A percentile compares a stretch with the other conserved stretches of the same genome.
Conservation (phyloP, 768 basidiomycete species). For the Boletales sp. region DNA sequence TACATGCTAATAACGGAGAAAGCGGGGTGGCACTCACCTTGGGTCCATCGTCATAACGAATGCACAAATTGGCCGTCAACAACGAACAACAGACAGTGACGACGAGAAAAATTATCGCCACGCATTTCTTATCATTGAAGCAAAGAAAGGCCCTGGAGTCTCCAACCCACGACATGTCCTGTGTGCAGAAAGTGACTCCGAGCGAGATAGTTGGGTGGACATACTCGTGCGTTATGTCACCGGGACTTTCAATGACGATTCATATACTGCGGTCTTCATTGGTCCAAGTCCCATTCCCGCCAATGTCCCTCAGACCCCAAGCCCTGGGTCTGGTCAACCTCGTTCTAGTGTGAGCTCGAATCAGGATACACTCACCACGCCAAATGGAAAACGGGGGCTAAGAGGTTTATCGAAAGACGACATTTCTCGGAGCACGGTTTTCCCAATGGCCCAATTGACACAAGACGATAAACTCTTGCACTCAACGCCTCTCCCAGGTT, state of each 20-base stretch:
- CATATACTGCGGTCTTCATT: constrained; percentile 41
- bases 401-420: constrained; percentile 58
- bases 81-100: constrained; percentile 56
- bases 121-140: constrained; percentile 95
- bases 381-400: constrained; percentile 31
- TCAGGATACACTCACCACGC: constrained; percentile 23
- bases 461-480: constrained; percentile 61
- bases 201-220: constrained; percentile 93
- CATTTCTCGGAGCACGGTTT: constrained; percentile 47
- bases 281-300: constrained; percentile 27
- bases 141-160: constrained; percentile 67
- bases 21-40: constrained; percentile 89
- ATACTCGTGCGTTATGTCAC: constrained; percentile 86
- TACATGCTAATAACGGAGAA: constrained; percentile 15
- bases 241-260: constrained; percentile 75
- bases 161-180: constrained; percentile 83
- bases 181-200: constrained; percentile 93
- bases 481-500: constrained; percentile 31
- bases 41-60: constrained; percentile 89
- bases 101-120: constrained; percentile 96
- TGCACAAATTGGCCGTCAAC: constrained; percentile 95
- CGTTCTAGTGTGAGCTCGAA: constrained; percentile 56
- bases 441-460: constrained; percentile 56
- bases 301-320: constrained; percentile 23
- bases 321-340: constrained; percentile 37